phyloP scores from a whole-genome alignment of 176 grass and related monocot genomes.

The Canna indica region DNA sequence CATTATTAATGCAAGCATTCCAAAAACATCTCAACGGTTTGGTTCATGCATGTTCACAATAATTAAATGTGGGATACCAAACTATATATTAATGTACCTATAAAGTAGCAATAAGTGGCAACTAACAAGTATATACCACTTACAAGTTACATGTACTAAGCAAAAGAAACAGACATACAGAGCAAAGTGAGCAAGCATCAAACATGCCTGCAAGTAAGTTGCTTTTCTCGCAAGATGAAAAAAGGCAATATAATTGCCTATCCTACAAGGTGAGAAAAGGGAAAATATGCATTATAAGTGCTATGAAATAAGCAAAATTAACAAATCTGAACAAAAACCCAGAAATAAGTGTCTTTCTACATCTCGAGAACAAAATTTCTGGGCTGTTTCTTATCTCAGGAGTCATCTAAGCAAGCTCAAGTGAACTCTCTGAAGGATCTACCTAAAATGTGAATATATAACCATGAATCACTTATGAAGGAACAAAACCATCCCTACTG shows the following conservation, averaged over 20 bases:
- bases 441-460: too few species aligned
- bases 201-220: conserved; percentile 82
- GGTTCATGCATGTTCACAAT: too few species aligned
- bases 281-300: neutral
- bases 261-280: conserved; percentile 53
- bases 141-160: neutral
- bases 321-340: neutral
- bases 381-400: conserved; percentile 54
- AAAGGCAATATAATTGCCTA: conserved; percentile 76
- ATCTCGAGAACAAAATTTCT: conserved; percentile 70
- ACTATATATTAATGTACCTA: too few species aligned
- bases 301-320: neutral
- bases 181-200: conserved; percentile 94
- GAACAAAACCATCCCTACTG: conserved; percentile 6
- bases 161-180: neutral
- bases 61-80: too few species aligned
- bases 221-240: conserved; percentile 87
- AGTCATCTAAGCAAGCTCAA: conserved; percentile 95
- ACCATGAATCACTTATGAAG: too few species aligned
- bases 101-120: neutral
- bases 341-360: conserved; percentile 50
- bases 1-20: too few species aligned
- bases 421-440: conserved; percentile 69
- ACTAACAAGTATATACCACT: neutral
- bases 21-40: too few species aligned